Evolutionary conservation across 2,329 filamentous ascomycete genomes (phyloP), one percentile per base, ranked within the genome.

Genomic region (Claviceps citrina): DNA sequence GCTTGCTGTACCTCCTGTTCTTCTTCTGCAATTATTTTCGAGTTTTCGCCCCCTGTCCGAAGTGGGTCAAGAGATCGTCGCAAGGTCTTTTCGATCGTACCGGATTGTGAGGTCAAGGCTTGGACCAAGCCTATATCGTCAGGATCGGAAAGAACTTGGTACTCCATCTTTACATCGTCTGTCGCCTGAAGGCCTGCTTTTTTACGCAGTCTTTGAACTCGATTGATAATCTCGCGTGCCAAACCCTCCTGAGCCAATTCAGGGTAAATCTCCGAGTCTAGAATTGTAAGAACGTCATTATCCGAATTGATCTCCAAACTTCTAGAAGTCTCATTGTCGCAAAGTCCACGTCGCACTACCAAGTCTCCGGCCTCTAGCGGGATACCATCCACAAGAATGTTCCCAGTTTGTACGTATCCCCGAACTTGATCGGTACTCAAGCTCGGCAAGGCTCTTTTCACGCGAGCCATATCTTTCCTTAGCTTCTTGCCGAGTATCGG

Each of bases 141-240:
- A 0, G 84, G 82, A 54, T 94, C 86, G 7, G 75, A 71, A 36
- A 93, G 63, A 5, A 96, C 76, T 43, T 70, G 71, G 64, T 94
- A 96, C 59, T 93, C 83, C 83, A 98, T 94, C 64, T 81, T 84
- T 46, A 98, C 79, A 54, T 96, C 91, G 54, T 98, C 91, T 0
- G 89, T 96, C 1, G 86, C 78, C 47, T 87, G 76, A 39, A 98
- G 68, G 1, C 85, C 85, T 7, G 87, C 87, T 67, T 91, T 91
- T 74, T 98, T 98, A 48, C 91, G 78, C 46, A 96, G 68, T 49
- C 84, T 76, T 64, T 98, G 91, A 18, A 98, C 82, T 31, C 89
- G 79, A 59, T 93, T 84, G 66, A 98, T 82, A 48, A 98, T 81
- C 61, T 96, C 91, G 52, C 91, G 74, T 1, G 84, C 89, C 40